phyloP scores from a whole-genome alignment of 1,284 basidiomycete species.

The Leccinum solheimii region DNA sequence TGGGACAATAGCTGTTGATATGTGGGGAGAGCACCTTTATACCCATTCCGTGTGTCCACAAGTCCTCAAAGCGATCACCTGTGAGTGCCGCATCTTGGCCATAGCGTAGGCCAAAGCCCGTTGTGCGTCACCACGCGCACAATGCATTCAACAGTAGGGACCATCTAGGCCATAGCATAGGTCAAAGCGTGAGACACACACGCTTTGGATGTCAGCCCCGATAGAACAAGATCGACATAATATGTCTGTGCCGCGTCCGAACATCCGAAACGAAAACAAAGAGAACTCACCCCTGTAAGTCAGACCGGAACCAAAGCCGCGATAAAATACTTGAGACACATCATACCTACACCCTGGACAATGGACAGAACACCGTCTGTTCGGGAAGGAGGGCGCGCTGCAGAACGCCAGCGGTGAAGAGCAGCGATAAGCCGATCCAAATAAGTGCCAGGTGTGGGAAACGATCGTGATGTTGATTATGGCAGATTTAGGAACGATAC shows the following conservation, averaged over 20 bases:
- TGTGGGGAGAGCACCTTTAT: not conserved
- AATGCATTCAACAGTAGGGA: too few species aligned
- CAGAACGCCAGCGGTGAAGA: too few species aligned
- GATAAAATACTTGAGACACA: slow-evolving; percentile 49
- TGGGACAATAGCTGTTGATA: not conserved
- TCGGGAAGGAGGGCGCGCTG: too few species aligned
- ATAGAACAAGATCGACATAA: not conserved
- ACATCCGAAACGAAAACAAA: not conserved
- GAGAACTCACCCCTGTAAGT: not conserved
- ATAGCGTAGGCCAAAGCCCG: not conserved
- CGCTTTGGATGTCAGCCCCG: not conserved
- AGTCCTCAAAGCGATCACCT: not conserved
- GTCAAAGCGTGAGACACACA: slow-evolving; percentile 3
- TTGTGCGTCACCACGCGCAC: not conserved
- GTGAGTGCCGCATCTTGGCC: not conserved
- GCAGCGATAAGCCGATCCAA: too few species aligned
- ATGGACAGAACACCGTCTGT: too few species aligned
- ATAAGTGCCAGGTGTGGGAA: too few species aligned
- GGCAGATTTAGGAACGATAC: too few species aligned
- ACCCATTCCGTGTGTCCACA: not conserved
- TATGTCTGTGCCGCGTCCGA: not conserved
- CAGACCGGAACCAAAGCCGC: not conserved
- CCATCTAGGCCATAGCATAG: not conserved
- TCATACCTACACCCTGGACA: slow-evolving; percentile 73
- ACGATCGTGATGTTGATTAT: too few species aligned